These are phyloP conservation scores for Thecaphora frezii DNA, from an alignment of 1,284 basidiomycete genomes.

Conservation along the genomic window DNA sequence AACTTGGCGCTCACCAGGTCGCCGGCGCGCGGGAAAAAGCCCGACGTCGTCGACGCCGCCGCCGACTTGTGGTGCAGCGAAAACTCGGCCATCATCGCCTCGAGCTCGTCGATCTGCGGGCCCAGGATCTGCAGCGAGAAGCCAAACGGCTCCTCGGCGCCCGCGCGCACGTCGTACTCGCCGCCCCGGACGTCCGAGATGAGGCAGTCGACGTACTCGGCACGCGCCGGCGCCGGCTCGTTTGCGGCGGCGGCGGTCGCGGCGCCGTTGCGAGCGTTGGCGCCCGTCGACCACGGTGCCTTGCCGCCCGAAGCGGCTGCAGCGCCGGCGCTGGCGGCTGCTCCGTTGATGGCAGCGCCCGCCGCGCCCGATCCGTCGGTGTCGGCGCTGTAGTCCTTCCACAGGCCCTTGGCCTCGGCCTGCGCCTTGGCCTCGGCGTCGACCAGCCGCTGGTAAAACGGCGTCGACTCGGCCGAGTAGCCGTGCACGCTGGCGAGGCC, in stretches of 20 bases:
- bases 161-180: conserved; percentile 1
- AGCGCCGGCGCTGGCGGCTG: conserved; percentile 2
- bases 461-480: conserved; percentile 78
- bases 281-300: conserved; percentile 14
- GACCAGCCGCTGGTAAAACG: conserved; percentile 76
- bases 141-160: conserved; percentile 66
- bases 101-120: conserved; percentile 66
- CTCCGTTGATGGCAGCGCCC: conserved; percentile 5
- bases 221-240: conserved; percentile 60
- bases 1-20: conserved; percentile 80
- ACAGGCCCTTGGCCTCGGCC: conserved; percentile 74
- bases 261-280: conserved; percentile 7
- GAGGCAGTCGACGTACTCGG: conserved; percentile 85
- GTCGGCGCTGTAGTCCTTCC: conserved; percentile 64
- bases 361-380: conserved; percentile 8
- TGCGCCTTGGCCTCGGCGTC: conserved; percentile 70
- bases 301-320: background rate
- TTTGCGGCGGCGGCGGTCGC: conserved; percentile 1
- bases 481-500: conserved; percentile 80
- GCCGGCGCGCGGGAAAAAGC: conserved; percentile 72
- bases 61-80: conserved; percentile 60
- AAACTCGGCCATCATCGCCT: conserved; percentile 91
- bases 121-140: conserved; percentile 83
- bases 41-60: conserved; percentile 60
- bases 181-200: conserved; percentile 77